Percentiles rank a stretch among this genome's conserved stretches.
Evolutionary conservation across 495 filamentous ascomycete genomes (phyloP).

Genomic region (Aspergillus indologenus): DNA sequence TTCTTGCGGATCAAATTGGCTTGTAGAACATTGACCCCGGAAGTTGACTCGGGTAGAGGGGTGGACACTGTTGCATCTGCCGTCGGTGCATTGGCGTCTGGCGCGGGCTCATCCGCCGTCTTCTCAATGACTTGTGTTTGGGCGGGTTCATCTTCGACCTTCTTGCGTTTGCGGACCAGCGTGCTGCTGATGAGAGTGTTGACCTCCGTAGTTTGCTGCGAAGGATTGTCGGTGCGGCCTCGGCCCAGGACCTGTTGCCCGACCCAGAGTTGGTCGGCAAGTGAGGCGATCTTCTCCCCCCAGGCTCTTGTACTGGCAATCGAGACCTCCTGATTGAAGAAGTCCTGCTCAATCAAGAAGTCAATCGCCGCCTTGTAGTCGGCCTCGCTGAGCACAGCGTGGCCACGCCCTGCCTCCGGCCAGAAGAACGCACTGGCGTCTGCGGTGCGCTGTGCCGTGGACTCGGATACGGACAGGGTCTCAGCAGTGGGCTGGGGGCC

Average conservation of each 20-base stretch:
- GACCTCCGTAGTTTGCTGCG: slow-evolving; percentile 31
- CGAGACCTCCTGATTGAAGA: slow-evolving; percentile 68
- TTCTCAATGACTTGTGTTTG: slow-evolving; percentile 14
- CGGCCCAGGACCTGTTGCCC: slow-evolving; percentile 54
- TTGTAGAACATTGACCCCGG: slow-evolving; percentile 56
- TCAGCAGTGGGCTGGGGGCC: not conserved
- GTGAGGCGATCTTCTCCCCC: slow-evolving; percentile 57
- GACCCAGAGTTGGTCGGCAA: slow-evolving; percentile 54
- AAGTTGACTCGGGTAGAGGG: slow-evolving; percentile 19
- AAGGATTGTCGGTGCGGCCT: slow-evolving; percentile 19
- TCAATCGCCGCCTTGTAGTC: slow-evolving; percentile 77
- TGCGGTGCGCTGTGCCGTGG: slow-evolving; percentile 1
- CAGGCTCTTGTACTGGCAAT: slow-evolving; percentile 67
- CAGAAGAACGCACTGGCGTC: slow-evolving; percentile 60
- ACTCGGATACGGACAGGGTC: not conserved
- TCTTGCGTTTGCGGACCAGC: slow-evolving; percentile 54
- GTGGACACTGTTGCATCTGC: slow-evolving; percentile 20
- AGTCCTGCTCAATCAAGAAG: slow-evolving; percentile 79
- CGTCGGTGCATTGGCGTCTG: not conserved
- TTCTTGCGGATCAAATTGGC: slow-evolving; percentile 64
- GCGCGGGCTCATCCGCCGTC: slow-evolving; percentile 11
- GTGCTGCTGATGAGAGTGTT: slow-evolving; percentile 40
- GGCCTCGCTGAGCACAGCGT: slow-evolving; percentile 64
- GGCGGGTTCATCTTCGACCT: slow-evolving; percentile 34
- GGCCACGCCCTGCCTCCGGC: slow-evolving; percentile 64